Conservation (phyloP, 345 rosid species). For the Brassica nigra region DNA sequence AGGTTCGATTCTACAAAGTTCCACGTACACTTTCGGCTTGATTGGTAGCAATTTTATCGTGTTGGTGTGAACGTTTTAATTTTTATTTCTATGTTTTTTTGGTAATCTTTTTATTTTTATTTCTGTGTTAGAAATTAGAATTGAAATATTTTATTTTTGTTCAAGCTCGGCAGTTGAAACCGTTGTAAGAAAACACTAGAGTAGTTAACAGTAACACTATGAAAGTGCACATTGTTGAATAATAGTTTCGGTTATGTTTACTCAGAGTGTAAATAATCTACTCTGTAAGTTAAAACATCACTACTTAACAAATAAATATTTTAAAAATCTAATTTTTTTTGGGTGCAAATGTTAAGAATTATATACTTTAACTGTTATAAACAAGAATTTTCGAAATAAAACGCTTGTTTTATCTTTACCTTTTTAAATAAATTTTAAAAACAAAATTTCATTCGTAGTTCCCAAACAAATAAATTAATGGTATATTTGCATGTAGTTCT, state of each 20-base stretch:
- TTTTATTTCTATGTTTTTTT: not conserved
- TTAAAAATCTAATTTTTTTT: not conserved
- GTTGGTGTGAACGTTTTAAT: not conserved
- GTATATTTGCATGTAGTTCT: not conserved
- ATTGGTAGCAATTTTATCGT: conserved; percentile 9
- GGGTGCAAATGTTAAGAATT: not conserved
- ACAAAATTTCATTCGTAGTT: not conserved
- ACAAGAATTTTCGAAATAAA: not conserved
- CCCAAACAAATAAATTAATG: not conserved
- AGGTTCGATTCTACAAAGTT: conserved; percentile 6
- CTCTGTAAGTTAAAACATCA: not conserved
- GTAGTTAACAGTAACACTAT: not conserved
- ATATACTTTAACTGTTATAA: not conserved
- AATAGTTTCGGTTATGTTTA: not conserved
- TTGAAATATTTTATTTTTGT: not conserved
- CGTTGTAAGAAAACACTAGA: not conserved
- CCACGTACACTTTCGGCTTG: conserved; percentile 40
- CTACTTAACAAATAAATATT: not conserved
- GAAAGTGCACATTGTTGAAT: not conserved
- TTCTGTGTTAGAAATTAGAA: not conserved
- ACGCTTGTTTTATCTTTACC: not conserved
- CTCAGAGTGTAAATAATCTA: not conserved
- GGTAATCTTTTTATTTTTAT: not conserved
- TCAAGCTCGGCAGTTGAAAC: not conserved
- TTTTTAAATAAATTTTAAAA: too few relatives aligned